Percentiles rank a stretch among this genome's conserved stretches.
Conservation (phyloP, 2,329 filamentous ascomycete genomes). For the Lasiodiplodia sp. region DNA sequence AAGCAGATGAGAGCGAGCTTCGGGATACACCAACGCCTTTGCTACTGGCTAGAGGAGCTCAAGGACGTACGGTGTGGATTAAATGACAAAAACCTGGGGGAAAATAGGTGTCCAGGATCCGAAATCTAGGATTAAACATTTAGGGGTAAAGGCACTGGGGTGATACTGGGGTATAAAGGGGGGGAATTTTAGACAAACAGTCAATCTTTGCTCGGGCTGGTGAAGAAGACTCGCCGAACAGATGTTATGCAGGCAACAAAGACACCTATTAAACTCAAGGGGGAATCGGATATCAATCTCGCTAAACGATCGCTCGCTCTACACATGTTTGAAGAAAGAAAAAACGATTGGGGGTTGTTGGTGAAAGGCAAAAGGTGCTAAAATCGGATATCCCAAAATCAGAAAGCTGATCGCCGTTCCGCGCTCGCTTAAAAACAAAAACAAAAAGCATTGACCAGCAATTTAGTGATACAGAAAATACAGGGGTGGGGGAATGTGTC, state of each 20-base stretch:
- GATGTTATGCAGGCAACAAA: not conserved
- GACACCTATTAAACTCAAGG: constrained; percentile 11
- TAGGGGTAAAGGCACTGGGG: not conserved
- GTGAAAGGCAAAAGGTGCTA: not conserved
- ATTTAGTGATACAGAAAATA: constrained; percentile 17
- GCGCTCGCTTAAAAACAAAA: constrained; percentile 8
- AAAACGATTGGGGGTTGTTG: not conserved
- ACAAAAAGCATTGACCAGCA: constrained; percentile 21
- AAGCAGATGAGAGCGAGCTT: not conserved
- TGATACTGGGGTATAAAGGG: not conserved
- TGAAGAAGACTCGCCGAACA: constrained; percentile 8
- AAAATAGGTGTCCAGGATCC: not conserved
- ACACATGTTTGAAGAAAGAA: not conserved
- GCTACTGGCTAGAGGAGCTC: not conserved
- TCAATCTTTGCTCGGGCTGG: constrained; percentile 2
- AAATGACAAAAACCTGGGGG: not conserved
- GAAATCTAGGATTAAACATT: not conserved
- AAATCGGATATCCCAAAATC: constrained; percentile 25
- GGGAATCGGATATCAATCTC: constrained; percentile 17
- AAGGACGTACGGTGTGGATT: not conserved
- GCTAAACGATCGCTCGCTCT: constrained; percentile 21
- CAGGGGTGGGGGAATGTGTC: not conserved
- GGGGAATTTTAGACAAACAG: not conserved
- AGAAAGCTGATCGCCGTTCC: constrained; percentile 1
- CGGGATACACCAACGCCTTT: not conserved